Conservation (phyloP, 306 rosid species). For the Prunus salicina region DNA sequence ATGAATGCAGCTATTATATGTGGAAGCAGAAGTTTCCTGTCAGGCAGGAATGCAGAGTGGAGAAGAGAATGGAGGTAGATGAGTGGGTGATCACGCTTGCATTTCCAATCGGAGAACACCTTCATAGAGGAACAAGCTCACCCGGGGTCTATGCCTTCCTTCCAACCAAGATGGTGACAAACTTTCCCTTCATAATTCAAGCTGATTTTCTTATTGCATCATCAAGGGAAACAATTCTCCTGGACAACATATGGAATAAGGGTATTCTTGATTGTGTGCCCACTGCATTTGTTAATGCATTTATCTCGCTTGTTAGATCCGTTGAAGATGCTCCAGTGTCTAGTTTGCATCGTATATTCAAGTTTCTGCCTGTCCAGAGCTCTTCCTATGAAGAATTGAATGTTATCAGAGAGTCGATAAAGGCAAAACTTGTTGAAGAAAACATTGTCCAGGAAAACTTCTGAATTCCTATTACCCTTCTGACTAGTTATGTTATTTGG, state of each 20-base stretch:
- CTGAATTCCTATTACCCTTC: conserved; percentile 42
- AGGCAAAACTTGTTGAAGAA: conserved; percentile 31
- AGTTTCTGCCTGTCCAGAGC: conserved; percentile 42
- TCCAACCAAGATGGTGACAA: conserved; percentile 72
- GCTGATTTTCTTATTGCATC: conserved; percentile 72
- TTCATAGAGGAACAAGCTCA: conserved; percentile 29
- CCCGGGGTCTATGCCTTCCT: conserved; percentile 70
- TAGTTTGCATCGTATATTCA: conserved; percentile 40
- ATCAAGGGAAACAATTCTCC: conserved; percentile 66
- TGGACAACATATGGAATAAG: conserved; percentile 67
- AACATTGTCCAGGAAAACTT: conserved; percentile 42
- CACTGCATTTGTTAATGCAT: conserved; percentile 57
- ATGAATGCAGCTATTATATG: conserved; percentile 52
- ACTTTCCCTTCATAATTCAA: conserved; percentile 71
- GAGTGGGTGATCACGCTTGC: conserved; percentile 55
- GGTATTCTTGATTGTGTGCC: conserved; percentile 71
- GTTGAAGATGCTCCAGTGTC: conserved; percentile 37
- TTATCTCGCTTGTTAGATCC: conserved; percentile 40
- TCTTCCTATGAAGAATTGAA: conserved; percentile 45
- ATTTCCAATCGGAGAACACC: conserved; percentile 53
- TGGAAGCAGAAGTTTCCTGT: conserved; percentile 73
- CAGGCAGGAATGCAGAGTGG: conserved; percentile 37
- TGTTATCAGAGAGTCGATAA: conserved; percentile 48
- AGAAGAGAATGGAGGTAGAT: conserved; percentile 49
- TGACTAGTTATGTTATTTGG: background rate